These are phyloP conservation scores for Calonectria hongkongensis DNA, from an alignment of 2,329 filamentous ascomycete genomes.

Conservation along the genomic window DNA sequence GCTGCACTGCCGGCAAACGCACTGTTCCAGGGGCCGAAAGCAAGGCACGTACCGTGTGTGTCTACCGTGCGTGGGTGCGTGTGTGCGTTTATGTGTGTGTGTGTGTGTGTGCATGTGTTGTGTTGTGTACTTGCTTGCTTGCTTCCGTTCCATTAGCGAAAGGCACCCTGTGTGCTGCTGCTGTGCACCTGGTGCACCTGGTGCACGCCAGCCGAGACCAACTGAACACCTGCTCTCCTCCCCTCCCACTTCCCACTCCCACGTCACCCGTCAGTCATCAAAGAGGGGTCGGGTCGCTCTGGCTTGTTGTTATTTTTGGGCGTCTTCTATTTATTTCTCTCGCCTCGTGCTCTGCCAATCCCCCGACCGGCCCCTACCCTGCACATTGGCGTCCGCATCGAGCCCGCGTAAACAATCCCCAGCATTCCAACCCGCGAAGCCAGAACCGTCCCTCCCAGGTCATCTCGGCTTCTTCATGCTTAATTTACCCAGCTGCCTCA, in stretches of 20 bases:
- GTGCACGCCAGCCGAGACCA: slow-evolving; percentile 29
- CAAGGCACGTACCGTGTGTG: slow-evolving; percentile 16
- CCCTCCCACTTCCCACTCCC: slow-evolving; percentile 18
- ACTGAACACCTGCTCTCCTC: not conserved
- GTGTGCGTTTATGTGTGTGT: too few species aligned
- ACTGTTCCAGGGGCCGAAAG: slow-evolving; percentile 1
- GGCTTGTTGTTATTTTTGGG: slow-evolving; percentile 31
- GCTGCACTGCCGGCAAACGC: not conserved
- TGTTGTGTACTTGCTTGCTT: too few species aligned
- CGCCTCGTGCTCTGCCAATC: not conserved
- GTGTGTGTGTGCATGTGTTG: too few species aligned
- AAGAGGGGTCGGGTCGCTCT: slow-evolving; percentile 21
- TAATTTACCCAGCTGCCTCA: slow-evolving; percentile 4
- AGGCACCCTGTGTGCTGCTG: too few species aligned
- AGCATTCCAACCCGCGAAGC: slow-evolving; percentile 9
- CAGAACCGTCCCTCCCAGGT: slow-evolving; percentile 6
- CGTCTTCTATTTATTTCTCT: not conserved
- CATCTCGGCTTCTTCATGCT: slow-evolving; percentile 9
- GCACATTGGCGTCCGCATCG: not conserved
- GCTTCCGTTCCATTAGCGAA: too few species aligned
- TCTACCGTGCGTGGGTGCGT: not conserved
- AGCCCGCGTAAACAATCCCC: slow-evolving; percentile 6
- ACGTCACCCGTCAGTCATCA: slow-evolving; percentile 33
- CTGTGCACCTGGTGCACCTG: not conserved
- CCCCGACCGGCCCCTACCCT: slow-evolving; percentile 20